Base-by-base conservation (phyloP, 1,139 yeast species). In the Petasospora fabianii region DNA sequence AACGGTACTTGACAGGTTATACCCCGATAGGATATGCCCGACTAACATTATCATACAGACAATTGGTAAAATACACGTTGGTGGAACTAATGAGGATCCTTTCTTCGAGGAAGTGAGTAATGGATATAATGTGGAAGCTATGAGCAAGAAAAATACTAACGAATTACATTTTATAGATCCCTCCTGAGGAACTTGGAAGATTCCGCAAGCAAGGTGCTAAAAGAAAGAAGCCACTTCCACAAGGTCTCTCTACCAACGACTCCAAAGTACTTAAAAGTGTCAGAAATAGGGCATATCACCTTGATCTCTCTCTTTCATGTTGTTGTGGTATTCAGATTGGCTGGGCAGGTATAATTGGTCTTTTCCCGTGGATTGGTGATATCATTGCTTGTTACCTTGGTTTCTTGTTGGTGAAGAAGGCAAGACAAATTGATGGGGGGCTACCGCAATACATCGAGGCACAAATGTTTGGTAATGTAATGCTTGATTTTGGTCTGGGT, bases 291-390 rank as follows among this genome's bases (percentile, higher is more conserved):
- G 90, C 85, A 3, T 81, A 82, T 55, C 64, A 77, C 26, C 62
- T 82, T 41, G 95, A 84, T 54, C 67, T 80, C 42, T 71, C 73
- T 42, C 71, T 83, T 52, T 66, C 73, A 37, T 46, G 80, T 36
- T 79, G 85, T 59, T 79, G 85, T 60, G 92, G 94, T 1, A 51
- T 77, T 19, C 64, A 84, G 36, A 52, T 81, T 19, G 95, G 95
- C 2, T 80, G 87, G 84, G 71, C 86, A 0, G 85, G 84, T 7
- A 47, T 84, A 12, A 75, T 84, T 49, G 92, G 92, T 1, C 51
- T 84, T n/a, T 55, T 85, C 22, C 95, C 95, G 3, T 59, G 71
- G 50, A 58, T 80, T 21, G 88, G 88, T 12, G 81, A 77, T 50
- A 35, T 72, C 7, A 60, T 82, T 42, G 73, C 79, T 18, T 54